A percentile compares a stretch with the other conserved stretches of the same genome.
These are phyloP conservation scores for Mimosa bimucronata DNA, from an alignment of 306 rosid genomes.

Conservation along the genomic window DNA sequence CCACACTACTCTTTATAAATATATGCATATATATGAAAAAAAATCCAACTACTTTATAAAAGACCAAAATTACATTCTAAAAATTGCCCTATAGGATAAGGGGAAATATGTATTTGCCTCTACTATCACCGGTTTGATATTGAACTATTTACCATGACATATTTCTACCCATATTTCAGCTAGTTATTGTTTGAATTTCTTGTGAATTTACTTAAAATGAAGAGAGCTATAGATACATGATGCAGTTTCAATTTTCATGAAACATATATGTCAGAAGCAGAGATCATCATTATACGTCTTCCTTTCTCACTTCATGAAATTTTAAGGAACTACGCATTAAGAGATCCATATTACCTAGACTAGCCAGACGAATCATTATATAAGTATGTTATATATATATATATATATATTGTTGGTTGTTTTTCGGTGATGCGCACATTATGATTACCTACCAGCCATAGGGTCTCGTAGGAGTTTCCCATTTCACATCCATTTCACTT, in stretches of 20 bases:
- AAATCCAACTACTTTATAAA: too few species aligned
- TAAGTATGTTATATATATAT: too few species aligned
- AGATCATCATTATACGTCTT: not conserved
- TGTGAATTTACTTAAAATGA: not conserved
- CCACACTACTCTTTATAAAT: too few species aligned
- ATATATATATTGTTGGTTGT: not conserved
- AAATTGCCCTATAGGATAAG: too few species aligned
- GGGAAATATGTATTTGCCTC: too few species aligned
- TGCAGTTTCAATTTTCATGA: not conserved
- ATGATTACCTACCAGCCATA: slow-evolving; percentile 9
- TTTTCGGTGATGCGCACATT: not conserved
- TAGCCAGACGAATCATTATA: not conserved
- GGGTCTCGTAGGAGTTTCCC: not conserved
- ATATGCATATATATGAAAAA: too few species aligned
- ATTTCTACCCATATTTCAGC: too few species aligned
- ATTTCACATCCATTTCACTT: slow-evolving; percentile 5
- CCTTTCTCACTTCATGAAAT: not conserved
- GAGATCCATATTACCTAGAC: not conserved
- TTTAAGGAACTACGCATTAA: not conserved
- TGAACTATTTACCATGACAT: too few species aligned
- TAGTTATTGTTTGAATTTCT: not conserved
- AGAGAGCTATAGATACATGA: not conserved
- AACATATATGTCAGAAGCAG: not conserved
- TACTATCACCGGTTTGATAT: too few species aligned
- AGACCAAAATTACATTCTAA: too few species aligned